phyloP scores from a whole-genome alignment of 306 rosid species.

The Arachis stenosperma region DNA sequence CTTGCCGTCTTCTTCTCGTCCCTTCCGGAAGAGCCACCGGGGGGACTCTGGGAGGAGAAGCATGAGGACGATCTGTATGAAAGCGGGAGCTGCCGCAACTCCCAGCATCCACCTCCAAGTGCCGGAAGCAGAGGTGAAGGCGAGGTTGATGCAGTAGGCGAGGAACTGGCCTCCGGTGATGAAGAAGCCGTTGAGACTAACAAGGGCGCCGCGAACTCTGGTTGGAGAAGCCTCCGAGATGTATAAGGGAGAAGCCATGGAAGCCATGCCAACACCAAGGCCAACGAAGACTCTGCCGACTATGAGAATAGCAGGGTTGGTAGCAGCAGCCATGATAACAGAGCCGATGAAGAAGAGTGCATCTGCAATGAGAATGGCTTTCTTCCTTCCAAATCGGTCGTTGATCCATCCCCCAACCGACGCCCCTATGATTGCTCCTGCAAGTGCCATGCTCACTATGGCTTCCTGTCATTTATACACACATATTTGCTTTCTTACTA shows the following conservation, averaged over 20 bases:
- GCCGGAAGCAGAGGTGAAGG: constrained; percentile 53
- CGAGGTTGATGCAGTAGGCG: constrained; percentile 65
- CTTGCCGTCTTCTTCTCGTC: constrained; percentile 53
- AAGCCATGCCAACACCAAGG: constrained; percentile 67
- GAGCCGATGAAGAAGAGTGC: constrained; percentile 53
- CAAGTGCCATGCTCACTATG: constrained; percentile 67
- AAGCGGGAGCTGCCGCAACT: constrained; percentile 58
- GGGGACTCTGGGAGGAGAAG: constrained; percentile 65
- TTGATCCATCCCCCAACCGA: constrained; percentile 63
- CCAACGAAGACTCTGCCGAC: constrained; percentile 65
- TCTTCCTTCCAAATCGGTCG: constrained; percentile 56
- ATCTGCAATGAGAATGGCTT: constrained; percentile 52
- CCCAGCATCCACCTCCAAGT: constrained; percentile 85
- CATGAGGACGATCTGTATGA: constrained; percentile 52
- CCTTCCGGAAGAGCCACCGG: constrained; percentile 69
- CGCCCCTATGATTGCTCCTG: constrained; percentile 67
- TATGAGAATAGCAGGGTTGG: constrained; percentile 43
- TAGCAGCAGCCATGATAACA: constrained; percentile 52
- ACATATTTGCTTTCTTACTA: no score
- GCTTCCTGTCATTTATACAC: constrained; percentile 43
- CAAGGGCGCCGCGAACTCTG: constrained; percentile 27
- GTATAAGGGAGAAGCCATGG: constrained; percentile 67
- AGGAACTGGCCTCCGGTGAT: constrained; percentile 68
- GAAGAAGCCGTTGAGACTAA: constrained; percentile 63
- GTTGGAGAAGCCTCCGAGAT: constrained; percentile 75